phyloP scores from a whole-genome alignment of 2,329 filamentous ascomycete species.

The Colletotrichum theobromicola region DNA sequence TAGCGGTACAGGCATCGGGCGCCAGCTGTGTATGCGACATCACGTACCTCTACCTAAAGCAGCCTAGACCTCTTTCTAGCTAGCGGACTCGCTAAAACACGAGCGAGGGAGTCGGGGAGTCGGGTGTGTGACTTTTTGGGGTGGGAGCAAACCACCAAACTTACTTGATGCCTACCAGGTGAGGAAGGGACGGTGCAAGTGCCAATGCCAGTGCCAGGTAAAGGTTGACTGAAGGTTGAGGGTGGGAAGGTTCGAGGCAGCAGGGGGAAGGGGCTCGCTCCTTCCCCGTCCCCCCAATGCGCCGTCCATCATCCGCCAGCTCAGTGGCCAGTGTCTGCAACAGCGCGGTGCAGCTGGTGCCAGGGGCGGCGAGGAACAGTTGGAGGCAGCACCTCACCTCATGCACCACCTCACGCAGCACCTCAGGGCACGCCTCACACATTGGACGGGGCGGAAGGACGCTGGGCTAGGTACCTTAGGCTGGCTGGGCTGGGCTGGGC shows the following conservation, averaged over 20 bases:
- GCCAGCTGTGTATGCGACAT: conserved; percentile 3
- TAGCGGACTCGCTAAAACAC: conserved; percentile 16
- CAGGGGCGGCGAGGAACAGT: not conserved
- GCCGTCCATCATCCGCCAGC: not conserved
- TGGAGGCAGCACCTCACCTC: not conserved
- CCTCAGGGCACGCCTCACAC: not conserved
- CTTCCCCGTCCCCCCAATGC: not conserved
- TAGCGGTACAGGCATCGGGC: conserved; percentile 16
- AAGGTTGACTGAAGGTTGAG: not conserved
- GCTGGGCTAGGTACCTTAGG: not conserved
- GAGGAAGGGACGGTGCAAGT: not conserved
- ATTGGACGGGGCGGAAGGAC: not conserved
- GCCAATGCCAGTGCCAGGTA: not conserved
- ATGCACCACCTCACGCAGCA: not conserved
- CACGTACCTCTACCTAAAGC: conserved; percentile 14
- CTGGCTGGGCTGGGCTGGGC: not conserved
- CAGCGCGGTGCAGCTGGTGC: not conserved
- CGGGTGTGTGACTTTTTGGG: conserved; percentile 2
- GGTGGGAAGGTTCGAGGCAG: not conserved
- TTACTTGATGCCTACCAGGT: no score
- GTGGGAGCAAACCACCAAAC: not conserved
- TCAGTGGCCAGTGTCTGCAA: not conserved
- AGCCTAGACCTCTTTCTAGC: not conserved
- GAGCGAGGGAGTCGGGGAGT: conserved; percentile 16
- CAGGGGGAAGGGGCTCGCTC: not conserved